Percentiles rank a stretch among this genome's conserved stretches.
These are phyloP conservation scores for Nicotiana benthamiana DNA, from an alignment of 257 asterid genomes.

Conservation along the genomic window DNA sequence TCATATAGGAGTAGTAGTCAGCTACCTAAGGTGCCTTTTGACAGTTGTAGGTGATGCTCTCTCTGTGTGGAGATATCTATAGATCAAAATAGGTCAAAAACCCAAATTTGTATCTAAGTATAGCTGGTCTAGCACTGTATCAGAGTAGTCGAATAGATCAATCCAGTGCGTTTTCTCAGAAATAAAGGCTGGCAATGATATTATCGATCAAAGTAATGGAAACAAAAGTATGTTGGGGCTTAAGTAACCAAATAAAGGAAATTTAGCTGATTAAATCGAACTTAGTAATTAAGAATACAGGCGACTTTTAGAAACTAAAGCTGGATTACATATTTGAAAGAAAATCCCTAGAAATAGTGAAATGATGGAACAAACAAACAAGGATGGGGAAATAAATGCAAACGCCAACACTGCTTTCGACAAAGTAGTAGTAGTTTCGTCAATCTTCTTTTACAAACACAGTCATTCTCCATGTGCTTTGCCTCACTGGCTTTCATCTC, in stretches of 20 bases:
- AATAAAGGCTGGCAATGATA: background rate
- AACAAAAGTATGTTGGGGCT: no score
- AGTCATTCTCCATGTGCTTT: conserved; percentile 1
- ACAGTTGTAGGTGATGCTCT: no score
- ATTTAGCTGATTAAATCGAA: no score
- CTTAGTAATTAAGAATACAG: no score
- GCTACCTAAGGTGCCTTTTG: background rate
- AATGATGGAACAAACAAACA: background rate
- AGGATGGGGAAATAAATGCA: background rate
- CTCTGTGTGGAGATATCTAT: no score
- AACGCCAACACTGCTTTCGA: background rate
- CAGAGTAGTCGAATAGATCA: no score
- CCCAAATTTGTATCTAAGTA: no score
- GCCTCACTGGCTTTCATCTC: background rate
- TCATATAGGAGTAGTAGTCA: background rate
- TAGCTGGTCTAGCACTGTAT: no score
- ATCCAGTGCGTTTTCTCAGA: background rate
- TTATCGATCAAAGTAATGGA: no score
- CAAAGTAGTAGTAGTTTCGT: background rate
- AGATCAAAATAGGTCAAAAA: no score
- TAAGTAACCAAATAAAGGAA: no score
- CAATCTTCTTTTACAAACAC: background rate
- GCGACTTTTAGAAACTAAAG: no score
- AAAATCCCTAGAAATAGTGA: background rate
- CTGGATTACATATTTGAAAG: background rate